Evolutionary conservation across 208 protist species (phyloP).

Genomic region (Leishmania amazonensis): DNA sequence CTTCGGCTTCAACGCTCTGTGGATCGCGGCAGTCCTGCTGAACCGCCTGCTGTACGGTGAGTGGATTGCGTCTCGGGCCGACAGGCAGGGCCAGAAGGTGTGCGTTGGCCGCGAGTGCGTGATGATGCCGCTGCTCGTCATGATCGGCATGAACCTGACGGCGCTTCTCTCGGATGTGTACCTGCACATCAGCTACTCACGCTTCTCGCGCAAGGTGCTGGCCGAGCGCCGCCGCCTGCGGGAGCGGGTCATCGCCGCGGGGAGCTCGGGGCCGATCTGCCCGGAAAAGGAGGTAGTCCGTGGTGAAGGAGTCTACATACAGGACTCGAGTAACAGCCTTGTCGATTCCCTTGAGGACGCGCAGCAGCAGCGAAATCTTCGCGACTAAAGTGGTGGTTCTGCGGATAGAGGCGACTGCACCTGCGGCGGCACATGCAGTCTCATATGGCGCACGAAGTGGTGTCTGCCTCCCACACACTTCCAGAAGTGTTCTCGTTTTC

Average conservation of each 20-base stretch:
- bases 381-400: background rate
- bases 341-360: background rate
- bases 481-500: background rate
- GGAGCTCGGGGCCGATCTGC: conserved; percentile 6
- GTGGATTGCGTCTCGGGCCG: conserved; percentile 54
- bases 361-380: background rate
- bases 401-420: background rate
- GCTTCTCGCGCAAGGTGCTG: conserved; percentile 39
- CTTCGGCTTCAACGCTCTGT: conserved; percentile 41
- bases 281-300: background rate
- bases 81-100: conserved; percentile 36
- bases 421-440: no score
- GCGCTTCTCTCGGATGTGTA: conserved; percentile 39
- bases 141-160: conserved; percentile 46
- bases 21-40: conserved; percentile 44
- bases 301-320: background rate
- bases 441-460: background rate
- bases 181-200: conserved; percentile 47
- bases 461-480: background rate
- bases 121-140: conserved; percentile 49
- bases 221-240: conserved; percentile 42
- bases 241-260: conserved; percentile 14
- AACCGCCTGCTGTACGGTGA: conserved; percentile 80
- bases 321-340: background rate
- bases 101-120: conserved; percentile 47